Percentiles rank a stretch among this genome's conserved stretches.
Conservation (phyloP, 176 grass and related monocot species). For the Rhynchospora pubera region DNA sequence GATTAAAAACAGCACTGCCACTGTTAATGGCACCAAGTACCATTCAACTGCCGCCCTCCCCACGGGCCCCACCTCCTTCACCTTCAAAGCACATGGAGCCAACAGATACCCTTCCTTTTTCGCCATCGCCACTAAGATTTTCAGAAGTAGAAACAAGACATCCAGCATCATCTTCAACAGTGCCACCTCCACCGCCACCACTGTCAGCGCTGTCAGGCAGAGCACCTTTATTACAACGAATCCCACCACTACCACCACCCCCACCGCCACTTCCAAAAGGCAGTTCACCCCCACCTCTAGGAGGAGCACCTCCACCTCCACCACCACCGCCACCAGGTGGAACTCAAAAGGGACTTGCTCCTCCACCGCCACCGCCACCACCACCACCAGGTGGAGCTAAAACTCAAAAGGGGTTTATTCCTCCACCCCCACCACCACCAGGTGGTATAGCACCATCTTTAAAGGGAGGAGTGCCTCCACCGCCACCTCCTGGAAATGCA, state of each 20-base stretch:
- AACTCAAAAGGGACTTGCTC: not conserved
- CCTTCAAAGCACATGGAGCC: not conserved
- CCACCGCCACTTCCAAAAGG: not conserved
- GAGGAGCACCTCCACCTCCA: not conserved
- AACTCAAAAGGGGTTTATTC: not conserved
- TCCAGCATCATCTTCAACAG: not conserved
- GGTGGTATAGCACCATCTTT: not conserved
- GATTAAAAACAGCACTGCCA: not conserved
- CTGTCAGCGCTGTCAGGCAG: not conserved
- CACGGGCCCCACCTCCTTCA: not conserved
- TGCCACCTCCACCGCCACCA: not conserved
- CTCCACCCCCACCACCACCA: constrained; percentile 2
- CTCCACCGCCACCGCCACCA: not conserved
- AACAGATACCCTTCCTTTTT: constrained; percentile 11
- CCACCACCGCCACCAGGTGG: not conserved
- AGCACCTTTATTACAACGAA: too few relatives aligned
- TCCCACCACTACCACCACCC: not conserved
- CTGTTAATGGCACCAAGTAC: not conserved
- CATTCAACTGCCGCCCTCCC: not conserved
- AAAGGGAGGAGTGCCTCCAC: constrained; percentile 20
- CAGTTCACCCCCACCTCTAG: too few relatives aligned
- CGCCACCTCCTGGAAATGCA: constrained; percentile 34
- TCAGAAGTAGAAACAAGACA: not conserved
- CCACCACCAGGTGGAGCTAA: not conserved
- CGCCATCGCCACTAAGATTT: constrained; percentile 23